Evolutionary conservation across 495 filamentous ascomycete species (phyloP), one percentile per base, ranked within the genome.

Genomic region (Talaromyces adpressus): DNA sequence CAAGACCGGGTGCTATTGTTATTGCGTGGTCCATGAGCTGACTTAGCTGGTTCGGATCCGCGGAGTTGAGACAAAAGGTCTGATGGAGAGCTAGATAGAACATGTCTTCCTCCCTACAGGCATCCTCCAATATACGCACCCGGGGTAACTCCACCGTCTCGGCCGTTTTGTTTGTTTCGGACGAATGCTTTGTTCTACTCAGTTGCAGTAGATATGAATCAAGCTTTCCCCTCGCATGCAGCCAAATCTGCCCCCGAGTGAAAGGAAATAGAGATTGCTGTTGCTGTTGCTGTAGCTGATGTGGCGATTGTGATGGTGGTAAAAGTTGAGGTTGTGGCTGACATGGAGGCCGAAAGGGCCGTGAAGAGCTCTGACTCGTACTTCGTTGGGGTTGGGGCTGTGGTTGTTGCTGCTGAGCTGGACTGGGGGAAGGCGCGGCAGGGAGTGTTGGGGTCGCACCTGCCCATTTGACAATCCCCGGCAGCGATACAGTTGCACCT

Each of bases 51-150:
- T 61, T 57, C 16, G 66, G 63, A 4, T 65, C 30, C 2, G 47
- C 63, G 32, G 72, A 74, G 76, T 79, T 82, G 14, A 82, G 67
- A 68, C 85, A 89, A 69, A 84, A 91, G 1, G 90, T 62, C 64
- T 91, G 89, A 72, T 93, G 90, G 5, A 91, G 68, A 11, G 77
- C 77, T 57, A 92, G 53, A 67, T 88, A 93, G 67, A 89, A 82
- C 27, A 75, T 61, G 65, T 93, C 90, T 9, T 79, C 70, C 0
- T 71, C 53, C 2, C 57, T 8, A 66, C 84, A 88, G 0, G 89
- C 88, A n/a, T 86, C 74, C 4, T 56, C 63, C 4, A 93, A 67
- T 1, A 90, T 76, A 47, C 73, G 65, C 27, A 86, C 68, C 54
- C 89, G 76, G n/a, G 85, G 82, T 29, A 66, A 67, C 61, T 85